phyloP scores from a whole-genome alignment of 225 moss, liverwort and hornwort species.

The Pleurozium schreberi region DNA sequence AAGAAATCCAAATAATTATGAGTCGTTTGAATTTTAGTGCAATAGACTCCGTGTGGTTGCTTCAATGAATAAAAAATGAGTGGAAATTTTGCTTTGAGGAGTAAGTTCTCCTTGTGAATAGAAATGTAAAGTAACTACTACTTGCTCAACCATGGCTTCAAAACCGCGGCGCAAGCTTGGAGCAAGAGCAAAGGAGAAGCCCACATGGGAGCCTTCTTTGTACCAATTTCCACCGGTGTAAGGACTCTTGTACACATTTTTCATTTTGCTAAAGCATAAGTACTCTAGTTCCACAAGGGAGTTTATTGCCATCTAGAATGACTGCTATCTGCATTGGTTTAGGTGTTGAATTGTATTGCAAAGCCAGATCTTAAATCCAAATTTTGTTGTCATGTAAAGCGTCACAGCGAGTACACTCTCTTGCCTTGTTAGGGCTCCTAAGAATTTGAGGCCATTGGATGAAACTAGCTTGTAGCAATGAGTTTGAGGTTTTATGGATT shows the following conservation, averaged over 20 bases:
- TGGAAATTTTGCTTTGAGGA: not conserved
- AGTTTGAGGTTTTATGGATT: not conserved
- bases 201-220: not conserved
- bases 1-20: not conserved
- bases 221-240: constrained; percentile 20
- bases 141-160: not conserved
- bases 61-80: not conserved
- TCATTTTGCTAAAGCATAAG: not conserved
- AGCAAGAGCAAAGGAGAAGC: not conserved
- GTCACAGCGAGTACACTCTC: not conserved
- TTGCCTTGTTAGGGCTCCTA: not conserved
- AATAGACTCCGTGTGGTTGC: not conserved
- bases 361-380: not conserved
- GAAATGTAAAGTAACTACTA: not conserved
- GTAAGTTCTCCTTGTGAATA: not conserved
- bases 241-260: not conserved
- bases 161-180: not conserved
- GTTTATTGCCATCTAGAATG: not conserved
- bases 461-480: not conserved
- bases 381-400: not conserved
- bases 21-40: not conserved
- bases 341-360: not conserved
- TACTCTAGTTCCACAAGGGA: not conserved
- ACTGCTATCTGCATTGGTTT: not conserved
- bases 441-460: not conserved